Base-by-base conservation (phyloP, 1,139 yeast genomes). In the Eremothecium gossypii region DNA sequence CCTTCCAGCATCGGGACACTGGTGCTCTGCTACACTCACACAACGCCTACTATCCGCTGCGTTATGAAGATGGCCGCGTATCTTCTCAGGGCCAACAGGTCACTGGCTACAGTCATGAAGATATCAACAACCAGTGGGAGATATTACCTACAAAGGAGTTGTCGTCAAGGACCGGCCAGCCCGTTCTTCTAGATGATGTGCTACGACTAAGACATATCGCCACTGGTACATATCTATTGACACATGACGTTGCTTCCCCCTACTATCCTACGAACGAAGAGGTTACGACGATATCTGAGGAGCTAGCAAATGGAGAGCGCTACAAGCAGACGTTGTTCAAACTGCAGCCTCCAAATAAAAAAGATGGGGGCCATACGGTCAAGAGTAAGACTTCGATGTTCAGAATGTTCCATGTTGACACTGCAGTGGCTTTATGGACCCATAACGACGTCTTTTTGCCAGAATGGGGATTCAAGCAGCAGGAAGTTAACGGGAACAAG, bases 161-260 rank as follows among this genome's bases (percentile, higher is more conserved):
- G 37, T 67, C 72, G 20, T 61, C 64, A 10, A 54, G 61, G 11
- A 56, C 52, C 50, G 77, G 81, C 26, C 65, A 63, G 37, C 67
- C 74, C 3, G 78, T 82, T 27, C 57, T 54, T 23, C 72, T 77
- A 47, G 80, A 81, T 49, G 93, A 84, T 56, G 64, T 75, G 17
- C 68, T 93, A 45, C 81, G 96, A 66, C 70, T 91, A 46, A 80
- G 76, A 61, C 99, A 91, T 55, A 76, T 86, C 32, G 77, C 72
- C 12, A 89, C 97, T 2, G 75, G 86, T 47, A 82, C 94, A 3
- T 82, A 68, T 53, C 66, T 91, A 49, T 69, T 86, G 52, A 78
- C 98, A 27, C 99, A 91, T 61, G 99, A 91, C 61, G 98, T 91
- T 41, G 98, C 98, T 1, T 89, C 97, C n/a, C 96, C 97, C 27